Conservation (phyloP, 208 protist species). For the Vickermania ingenoplastis region DNA sequence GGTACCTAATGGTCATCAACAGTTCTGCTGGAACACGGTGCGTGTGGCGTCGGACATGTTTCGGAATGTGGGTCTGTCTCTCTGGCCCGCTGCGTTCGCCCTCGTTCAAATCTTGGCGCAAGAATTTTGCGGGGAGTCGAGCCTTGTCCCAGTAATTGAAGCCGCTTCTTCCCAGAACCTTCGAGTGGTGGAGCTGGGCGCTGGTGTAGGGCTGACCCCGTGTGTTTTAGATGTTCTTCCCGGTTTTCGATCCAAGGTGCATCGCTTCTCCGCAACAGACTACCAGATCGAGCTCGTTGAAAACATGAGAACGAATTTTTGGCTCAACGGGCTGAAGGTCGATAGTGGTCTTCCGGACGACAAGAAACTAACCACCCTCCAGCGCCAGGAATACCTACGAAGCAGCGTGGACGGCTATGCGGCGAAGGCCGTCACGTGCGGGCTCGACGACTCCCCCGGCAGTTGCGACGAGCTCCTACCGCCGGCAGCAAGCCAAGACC, state of each 20-base stretch:
- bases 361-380: background rate
- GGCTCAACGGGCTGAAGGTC: slow-evolving; percentile 8
- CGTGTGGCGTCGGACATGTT: slow-evolving; percentile 54
- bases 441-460: slow-evolving; percentile 11
- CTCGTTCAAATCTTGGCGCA: slow-evolving; percentile 58
- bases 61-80: slow-evolving; percentile 61
- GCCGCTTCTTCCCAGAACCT: slow-evolving; percentile 17
- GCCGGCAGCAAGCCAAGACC: background rate
- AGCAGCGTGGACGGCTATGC: background rate
- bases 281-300: slow-evolving; percentile 62
- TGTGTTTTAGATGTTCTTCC: slow-evolving; percentile 31
- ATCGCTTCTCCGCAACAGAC: slow-evolving; percentile 40
- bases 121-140: slow-evolving; percentile 31
- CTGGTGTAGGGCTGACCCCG: slow-evolving; percentile 61
- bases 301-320: slow-evolving; percentile 61
- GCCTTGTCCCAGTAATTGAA: slow-evolving; percentile 19
- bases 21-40: slow-evolving; percentile 5
- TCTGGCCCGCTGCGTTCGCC: slow-evolving; percentile 76
- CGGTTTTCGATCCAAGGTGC: slow-evolving; percentile 28
- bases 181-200: slow-evolving; percentile 63
- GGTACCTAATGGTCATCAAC: background rate
- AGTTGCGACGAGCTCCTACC: no score
- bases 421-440: slow-evolving; percentile 9
- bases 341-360: background rate
- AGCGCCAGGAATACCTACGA: background rate